A percentile compares a stretch with the other conserved stretches of the same genome.
Conservation (phyloP, 2,329 filamentous ascomycete species). For the Podosphaera xanthii region DNA sequence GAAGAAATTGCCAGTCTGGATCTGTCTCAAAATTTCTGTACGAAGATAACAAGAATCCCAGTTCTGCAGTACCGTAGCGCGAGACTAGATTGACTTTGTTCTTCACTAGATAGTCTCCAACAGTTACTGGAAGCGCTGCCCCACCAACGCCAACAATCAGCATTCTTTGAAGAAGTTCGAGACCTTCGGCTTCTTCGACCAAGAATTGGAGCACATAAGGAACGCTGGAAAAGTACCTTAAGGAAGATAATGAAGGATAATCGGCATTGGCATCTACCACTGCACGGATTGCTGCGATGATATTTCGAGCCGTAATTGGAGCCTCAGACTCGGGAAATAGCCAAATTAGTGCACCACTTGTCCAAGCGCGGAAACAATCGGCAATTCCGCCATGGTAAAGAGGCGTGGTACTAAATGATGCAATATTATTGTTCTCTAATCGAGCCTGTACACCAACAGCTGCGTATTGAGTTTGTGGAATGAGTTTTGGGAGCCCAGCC, state of each 20-base stretch:
- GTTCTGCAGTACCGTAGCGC: conserved; percentile 42
- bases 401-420: conserved; percentile 41
- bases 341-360: conserved; percentile 34
- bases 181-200: conserved; percentile 20
- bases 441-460: conserved; percentile 30
- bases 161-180: conserved; percentile 26
- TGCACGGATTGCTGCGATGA: conserved; percentile 23
- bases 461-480: conserved; percentile 31
- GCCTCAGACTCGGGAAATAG: conserved; percentile 32
- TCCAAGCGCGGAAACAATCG: conserved; percentile 38
- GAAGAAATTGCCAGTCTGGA: conserved; percentile 37
- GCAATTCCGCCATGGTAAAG: conserved; percentile 43
- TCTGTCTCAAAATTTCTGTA: conserved; percentile 30
- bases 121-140: conserved; percentile 27
- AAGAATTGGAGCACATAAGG: conserved; percentile 34
- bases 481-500: conserved; percentile 37
- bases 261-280: conserved; percentile 2
- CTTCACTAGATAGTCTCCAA: conserved; percentile 29
- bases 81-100: conserved; percentile 32
- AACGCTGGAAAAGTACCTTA: conserved; percentile 39
- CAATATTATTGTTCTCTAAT: conserved; percentile 18
- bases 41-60: conserved; percentile 41
- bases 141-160: conserved; percentile 40
- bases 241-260: conserved; percentile 7
- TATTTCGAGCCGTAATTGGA: conserved; percentile 32